A percentile compares a stretch with the other conserved stretches of the same genome.
Evolutionary conservation across 2,329 filamentous ascomycete genomes (phyloP).

Genomic region (Colletotrichum sp.): DNA sequence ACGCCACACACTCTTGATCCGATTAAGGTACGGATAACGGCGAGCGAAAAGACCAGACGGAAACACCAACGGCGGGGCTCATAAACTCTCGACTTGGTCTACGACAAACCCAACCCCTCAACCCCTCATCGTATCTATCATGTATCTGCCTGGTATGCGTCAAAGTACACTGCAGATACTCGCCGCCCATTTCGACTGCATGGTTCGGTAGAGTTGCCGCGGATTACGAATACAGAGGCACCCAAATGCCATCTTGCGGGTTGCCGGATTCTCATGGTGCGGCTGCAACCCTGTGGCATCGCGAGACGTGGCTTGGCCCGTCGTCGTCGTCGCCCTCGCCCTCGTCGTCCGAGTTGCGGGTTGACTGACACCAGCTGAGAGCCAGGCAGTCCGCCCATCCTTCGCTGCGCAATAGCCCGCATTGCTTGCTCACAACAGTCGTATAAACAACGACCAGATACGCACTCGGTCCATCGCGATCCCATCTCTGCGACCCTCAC

Average conservation of each 20-base stretch:
- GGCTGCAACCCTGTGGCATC: not conserved
- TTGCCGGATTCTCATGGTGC: not conserved
- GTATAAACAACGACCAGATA: not conserved
- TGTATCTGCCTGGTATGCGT: not conserved
- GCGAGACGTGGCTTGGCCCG: not conserved
- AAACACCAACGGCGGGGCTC: slow-evolving; percentile 10
- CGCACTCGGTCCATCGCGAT: not conserved
- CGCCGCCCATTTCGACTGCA: not conserved
- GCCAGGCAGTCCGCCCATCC: not conserved
- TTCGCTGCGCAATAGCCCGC: not conserved
- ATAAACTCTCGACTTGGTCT: not conserved
- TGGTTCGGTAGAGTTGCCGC: slow-evolving; percentile 1
- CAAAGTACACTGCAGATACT: not conserved
- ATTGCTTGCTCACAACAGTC: not conserved
- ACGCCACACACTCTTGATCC: not conserved
- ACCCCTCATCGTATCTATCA: not conserved
- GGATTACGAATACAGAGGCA: not conserved
- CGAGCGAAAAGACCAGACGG: slow-evolving; percentile 16
- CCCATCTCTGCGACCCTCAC: not conserved
- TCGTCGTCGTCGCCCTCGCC: not conserved
- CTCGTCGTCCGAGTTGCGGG: not conserved
- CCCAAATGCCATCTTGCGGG: not conserved
- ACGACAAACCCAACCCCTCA: not conserved
- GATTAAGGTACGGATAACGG: not conserved
- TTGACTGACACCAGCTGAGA: not conserved